phyloP scores from a whole-genome alignment of 768 basidiomycete genomes.

The Kwoniella newhampshirensis region DNA sequence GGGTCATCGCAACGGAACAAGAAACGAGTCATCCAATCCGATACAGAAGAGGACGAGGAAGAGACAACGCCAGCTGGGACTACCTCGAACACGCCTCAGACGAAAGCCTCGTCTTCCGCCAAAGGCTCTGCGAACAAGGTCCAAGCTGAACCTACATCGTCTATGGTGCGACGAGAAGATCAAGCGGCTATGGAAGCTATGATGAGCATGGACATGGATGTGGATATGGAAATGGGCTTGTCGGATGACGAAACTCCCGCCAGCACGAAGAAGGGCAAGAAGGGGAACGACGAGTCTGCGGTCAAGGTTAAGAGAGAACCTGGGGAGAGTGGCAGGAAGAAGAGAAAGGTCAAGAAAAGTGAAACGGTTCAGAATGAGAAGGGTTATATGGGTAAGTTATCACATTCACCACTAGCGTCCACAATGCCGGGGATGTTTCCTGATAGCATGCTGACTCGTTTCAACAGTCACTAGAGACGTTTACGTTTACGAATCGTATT shows the following conservation, averaged over 20 bases:
- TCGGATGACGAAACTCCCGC: slow-evolving; percentile 2
- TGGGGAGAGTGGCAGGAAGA: slow-evolving; percentile 19
- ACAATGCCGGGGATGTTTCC: background rate
- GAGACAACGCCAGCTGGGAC: slow-evolving; percentile 8
- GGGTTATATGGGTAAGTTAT: slow-evolving; percentile 43
- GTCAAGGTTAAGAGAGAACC: slow-evolving; percentile 11
- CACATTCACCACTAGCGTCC: background rate
- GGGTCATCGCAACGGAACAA: slow-evolving; percentile 10
- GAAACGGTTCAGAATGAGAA: slow-evolving; percentile 33
- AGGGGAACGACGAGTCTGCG: slow-evolving; percentile 3
- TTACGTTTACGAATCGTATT: slow-evolving; percentile 37
- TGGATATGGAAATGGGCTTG: slow-evolving; percentile 17
- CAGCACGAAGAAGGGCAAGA: slow-evolving; percentile 2
- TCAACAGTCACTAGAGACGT: slow-evolving; percentile 35
- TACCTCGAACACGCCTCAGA: background rate
- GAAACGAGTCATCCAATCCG: slow-evolving; percentile 31
- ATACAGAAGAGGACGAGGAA: slow-evolving; percentile 28
- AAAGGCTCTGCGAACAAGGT: background rate
- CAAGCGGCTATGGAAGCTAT: slow-evolving; percentile 47
- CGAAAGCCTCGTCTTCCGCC: background rate
- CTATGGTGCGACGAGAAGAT: slow-evolving; percentile 33
- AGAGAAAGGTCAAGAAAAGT: slow-evolving; percentile 41
- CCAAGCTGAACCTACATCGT: slow-evolving; percentile 27
- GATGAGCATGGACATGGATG: slow-evolving; percentile 39
- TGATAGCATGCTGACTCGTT: slow-evolving; percentile 2